A percentile compares a stretch with the other conserved stretches of the same genome.
Evolutionary conservation across 192 early-diverging fungal genomes (phyloP).

Genomic region (Geranomyces michiganensis): DNA sequence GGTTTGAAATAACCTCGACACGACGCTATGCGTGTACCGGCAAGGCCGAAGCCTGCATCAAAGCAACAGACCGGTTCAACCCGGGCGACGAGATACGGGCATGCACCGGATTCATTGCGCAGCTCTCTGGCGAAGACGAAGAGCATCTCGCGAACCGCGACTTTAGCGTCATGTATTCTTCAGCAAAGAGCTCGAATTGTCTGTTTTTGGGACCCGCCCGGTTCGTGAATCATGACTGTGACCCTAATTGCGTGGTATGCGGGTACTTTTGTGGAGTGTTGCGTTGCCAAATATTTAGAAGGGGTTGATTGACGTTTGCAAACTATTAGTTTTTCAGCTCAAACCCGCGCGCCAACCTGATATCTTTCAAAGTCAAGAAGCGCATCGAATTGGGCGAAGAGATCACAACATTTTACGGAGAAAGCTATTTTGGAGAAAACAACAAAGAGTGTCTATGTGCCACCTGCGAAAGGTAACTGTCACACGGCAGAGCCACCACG

Average conservation of each 20-base stretch:
- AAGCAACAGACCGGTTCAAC: conserved; percentile 51
- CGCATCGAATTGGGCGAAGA: conserved; percentile 72
- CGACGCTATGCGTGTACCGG: conserved; percentile 54
- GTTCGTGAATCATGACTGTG: conserved; percentile 78
- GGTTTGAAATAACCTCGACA: conserved; percentile 67
- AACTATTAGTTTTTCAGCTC: too few species aligned
- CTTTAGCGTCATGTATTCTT: conserved; percentile 71
- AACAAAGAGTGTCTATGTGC: conserved; percentile 75
- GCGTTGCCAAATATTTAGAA: too few species aligned
- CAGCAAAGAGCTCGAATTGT: conserved; percentile 56
- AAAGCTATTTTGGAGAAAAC: conserved; percentile 67
- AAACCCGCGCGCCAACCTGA: conserved; percentile 37
- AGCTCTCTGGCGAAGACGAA: conserved; percentile 52
- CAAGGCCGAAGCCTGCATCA: conserved; percentile 55
- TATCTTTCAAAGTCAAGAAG: conserved; percentile 69
- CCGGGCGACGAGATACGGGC: conserved; percentile 53
- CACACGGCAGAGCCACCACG: neutral
- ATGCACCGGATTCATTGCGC: conserved; percentile 56
- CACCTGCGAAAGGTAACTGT: conserved; percentile 65
- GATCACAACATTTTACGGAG: conserved; percentile 69
- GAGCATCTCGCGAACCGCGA: conserved; percentile 51
- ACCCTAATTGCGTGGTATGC: conserved; percentile 60
- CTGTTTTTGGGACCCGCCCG: conserved; percentile 73
- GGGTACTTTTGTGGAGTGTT: too few species aligned
- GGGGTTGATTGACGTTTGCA: too few species aligned